Percentiles rank a stretch among this genome's conserved stretches.
Conservation (phyloP, 164 flowering plant species). For the Cinnamomum micranthum region DNA sequence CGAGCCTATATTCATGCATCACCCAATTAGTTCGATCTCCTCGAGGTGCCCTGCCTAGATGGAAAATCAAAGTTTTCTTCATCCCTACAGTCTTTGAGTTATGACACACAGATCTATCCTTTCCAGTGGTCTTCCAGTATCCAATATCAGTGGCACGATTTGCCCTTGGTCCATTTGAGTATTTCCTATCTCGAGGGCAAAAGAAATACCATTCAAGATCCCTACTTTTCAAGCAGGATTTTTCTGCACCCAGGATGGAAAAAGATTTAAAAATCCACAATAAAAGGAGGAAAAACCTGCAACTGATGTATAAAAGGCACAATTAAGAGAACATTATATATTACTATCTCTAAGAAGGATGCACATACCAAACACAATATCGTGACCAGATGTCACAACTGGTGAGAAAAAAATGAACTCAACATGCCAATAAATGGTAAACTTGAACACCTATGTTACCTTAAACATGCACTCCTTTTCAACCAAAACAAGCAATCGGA, state of each 20-base stretch:
- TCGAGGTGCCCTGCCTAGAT: conserved; percentile 53
- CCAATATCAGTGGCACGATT: conserved; percentile 75
- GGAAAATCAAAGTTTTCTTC: conserved; percentile 73
- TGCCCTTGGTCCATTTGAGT: conserved; percentile 49
- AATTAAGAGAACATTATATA: not conserved
- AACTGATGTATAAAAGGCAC: not conserved
- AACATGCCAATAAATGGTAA: not conserved
- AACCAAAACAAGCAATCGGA: no score
- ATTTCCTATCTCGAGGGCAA: conserved; percentile 70
- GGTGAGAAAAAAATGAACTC: not conserved
- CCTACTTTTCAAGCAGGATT: conserved; percentile 39
- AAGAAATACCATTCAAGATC: conserved; percentile 88
- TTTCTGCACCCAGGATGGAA: conserved; percentile 30
- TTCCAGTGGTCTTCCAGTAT: conserved; percentile 89
- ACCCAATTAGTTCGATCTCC: conserved; percentile 88
- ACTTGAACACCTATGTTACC: no score
- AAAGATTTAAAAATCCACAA: not conserved
- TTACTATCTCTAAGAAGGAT: not conserved
- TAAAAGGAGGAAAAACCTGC: not conserved
- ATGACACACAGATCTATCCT: conserved; percentile 49
- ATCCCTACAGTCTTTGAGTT: conserved; percentile 44
- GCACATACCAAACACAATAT: not conserved
- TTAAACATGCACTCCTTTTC: not conserved
- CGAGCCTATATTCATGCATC: conserved; percentile 79
- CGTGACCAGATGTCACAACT: not conserved